These are phyloP conservation scores for Tagetes patula DNA, from an alignment of 129 eudicot species.

Conservation along the genomic window DNA sequence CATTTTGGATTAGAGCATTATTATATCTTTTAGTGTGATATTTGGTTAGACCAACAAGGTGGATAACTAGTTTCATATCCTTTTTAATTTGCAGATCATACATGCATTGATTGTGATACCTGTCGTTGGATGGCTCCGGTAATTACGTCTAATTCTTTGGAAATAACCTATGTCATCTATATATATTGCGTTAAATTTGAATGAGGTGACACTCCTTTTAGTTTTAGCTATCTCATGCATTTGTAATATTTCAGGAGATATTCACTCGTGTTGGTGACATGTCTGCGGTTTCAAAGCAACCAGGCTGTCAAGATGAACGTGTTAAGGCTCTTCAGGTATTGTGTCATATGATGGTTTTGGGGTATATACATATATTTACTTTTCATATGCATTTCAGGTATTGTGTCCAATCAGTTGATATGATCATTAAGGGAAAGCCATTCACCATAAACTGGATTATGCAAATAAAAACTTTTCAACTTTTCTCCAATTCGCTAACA, in stretches of 20 bases:
- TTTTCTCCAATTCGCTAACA: background rate
- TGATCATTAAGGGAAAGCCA: background rate
- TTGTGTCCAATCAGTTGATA: background rate
- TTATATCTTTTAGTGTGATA: no score
- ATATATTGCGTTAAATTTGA: background rate
- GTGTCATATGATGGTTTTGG: background rate
- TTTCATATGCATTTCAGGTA: background rate
- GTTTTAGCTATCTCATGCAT: background rate
- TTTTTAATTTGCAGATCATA: constrained; percentile 59
- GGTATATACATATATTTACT: constrained; percentile 3
- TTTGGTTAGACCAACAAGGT: background rate
- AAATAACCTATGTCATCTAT: constrained; percentile 6
- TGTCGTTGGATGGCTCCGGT: constrained; percentile 95
- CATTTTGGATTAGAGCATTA: no score
- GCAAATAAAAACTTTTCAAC: background rate
- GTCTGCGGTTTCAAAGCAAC: constrained; percentile 80
- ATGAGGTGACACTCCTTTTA: background rate
- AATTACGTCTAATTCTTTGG: background rate
- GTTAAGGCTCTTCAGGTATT: constrained; percentile 72
- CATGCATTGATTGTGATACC: constrained; percentile 83
- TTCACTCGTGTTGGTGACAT: constrained; percentile 58
- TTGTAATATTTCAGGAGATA: constrained; percentile 38
- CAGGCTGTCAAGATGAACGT: constrained; percentile 57
- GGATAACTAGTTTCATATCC: background rate
- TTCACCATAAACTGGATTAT: background rate